Base-by-base conservation (phyloP, 1,139 yeast genomes). In the Candida neerlandica region DNA sequence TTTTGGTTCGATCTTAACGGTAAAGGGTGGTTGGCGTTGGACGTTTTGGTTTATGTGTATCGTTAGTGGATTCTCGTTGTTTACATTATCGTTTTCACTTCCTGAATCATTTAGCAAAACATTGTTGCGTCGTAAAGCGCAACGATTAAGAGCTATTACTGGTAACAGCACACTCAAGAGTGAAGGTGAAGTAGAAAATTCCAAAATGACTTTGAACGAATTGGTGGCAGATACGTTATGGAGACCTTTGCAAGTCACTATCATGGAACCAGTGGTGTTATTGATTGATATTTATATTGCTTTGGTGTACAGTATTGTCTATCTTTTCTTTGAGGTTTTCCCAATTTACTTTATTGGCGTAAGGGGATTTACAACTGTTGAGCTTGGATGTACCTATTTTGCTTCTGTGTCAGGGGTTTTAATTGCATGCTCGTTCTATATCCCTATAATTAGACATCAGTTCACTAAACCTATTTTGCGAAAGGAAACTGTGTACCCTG, bases 241-340 rank as follows among this genome's bases (percentile, higher is more conserved):
- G 77, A 66, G 80, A 59, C 82, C 83, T 2, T 47, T 78, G 46
- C 73, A 72, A 52, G 70, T 78, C 41, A 65, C 73, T 5, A 53
- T 77, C 10, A 62, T 63, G 55, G 77, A 81, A 65, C 77, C 81
- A 39, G 73, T 77, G 45, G 74, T 76, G 51, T 49, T 84, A 62
- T 57, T 75, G 63, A 67, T 77, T 58, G 67, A 82, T 57, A 30
- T 78, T 18, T 82, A 84, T 61, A 67, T 79, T 55, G 77, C 85
- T 2, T 64, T 84, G 58, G 71, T 78, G 16, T 84, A 83, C 62
- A 76, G 84, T 29, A 64, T 80, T 32, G 62, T 80, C 60, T 84
- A 82, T 59, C 66, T 82, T 45, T 83, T 80, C 73, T 81, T 84
- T 57, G 88, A 84, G 62, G 84, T 83, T 0, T 78, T 80, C 62